Conservation (phyloP, 2,329 filamentous ascomycete genomes). For the Pyrenophora teres region DNA sequence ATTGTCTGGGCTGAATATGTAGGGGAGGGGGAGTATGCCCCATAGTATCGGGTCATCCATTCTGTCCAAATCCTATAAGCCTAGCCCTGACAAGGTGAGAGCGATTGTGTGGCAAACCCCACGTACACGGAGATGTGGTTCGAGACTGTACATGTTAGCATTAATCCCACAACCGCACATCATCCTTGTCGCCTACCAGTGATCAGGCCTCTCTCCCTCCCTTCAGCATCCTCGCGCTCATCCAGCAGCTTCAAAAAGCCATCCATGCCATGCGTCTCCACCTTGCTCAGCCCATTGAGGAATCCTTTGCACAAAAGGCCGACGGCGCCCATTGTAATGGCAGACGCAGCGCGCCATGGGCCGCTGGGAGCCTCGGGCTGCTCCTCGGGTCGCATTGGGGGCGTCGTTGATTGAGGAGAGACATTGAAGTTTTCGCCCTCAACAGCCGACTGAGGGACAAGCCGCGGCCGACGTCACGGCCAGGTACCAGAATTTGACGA, state of each 20-base stretch:
- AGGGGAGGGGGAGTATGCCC: conserved; percentile 80
- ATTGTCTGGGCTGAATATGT: conserved; percentile 73
- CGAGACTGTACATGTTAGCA: conserved; percentile 63
- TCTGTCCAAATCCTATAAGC: conserved; percentile 54
- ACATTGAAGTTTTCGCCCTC: conserved; percentile 23
- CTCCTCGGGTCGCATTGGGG: conserved; percentile 50
- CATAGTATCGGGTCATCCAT: conserved; percentile 94
- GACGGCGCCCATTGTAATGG: conserved; percentile 73
- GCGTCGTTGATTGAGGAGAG: conserved; percentile 14
- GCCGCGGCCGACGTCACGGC: conserved; percentile 23
- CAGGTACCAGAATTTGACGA: conserved; percentile 20
- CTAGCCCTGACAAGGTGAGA: conserved; percentile 7
- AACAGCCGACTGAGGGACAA: conserved; percentile 4
- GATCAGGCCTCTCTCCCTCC: conserved; percentile 75
- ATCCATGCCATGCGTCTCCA: conserved; percentile 77
- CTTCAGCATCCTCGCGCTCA: conserved; percentile 67
- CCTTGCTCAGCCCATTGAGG: conserved; percentile 72
- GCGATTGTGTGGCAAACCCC: conserved; percentile 32
- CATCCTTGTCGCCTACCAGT: conserved; percentile 65
- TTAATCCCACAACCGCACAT: conserved; percentile 68
- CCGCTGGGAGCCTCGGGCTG: conserved; percentile 61
- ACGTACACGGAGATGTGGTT: conserved; percentile 90
- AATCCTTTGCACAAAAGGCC: conserved; percentile 74
- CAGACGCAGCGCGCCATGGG: conserved; percentile 75
- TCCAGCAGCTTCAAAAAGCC: conserved; percentile 77